phyloP scores from a whole-genome alignment of 306 rosid species.

The Alnus glutinosa region DNA sequence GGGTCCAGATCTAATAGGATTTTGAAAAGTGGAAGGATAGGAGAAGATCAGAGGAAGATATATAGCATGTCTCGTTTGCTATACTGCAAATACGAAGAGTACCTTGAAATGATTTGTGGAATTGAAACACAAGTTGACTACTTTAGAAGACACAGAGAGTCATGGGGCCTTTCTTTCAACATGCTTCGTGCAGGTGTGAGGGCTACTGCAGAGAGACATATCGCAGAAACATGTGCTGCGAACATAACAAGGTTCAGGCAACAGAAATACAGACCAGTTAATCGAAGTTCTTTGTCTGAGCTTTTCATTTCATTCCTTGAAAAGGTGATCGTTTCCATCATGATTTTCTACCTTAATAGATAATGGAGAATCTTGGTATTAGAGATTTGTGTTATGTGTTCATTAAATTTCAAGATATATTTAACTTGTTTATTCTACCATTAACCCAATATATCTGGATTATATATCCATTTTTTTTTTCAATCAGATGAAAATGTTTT shows the following conservation, averaged over 20 bases:
- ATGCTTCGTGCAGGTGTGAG: conserved; percentile 66
- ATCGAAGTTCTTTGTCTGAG: conserved; percentile 64
- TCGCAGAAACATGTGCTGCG: conserved; percentile 52
- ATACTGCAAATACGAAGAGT: neutral
- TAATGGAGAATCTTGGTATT: conserved; percentile 3
- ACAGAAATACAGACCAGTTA: conserved; percentile 44
- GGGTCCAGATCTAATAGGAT: too few species aligned
- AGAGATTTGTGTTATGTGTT: conserved; percentile 15
- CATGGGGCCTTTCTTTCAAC: conserved; percentile 15
- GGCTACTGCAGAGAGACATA: conserved; percentile 53
- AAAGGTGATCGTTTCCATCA: conserved; percentile 45
- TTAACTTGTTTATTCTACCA: conserved; percentile 1
- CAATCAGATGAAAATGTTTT: neutral
- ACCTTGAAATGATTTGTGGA: neutral
- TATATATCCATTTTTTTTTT: neutral
- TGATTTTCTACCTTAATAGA: conserved; percentile 17
- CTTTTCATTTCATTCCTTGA: conserved; percentile 71
- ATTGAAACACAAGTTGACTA: conserved; percentile 4
- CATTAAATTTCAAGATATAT: conserved; percentile 18
- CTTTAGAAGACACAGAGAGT: conserved; percentile 4
- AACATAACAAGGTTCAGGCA: conserved; percentile 47
- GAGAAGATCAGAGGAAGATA: too few species aligned
- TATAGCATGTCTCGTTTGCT: too few species aligned
- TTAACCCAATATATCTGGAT: neutral
- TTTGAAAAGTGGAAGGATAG: too few species aligned